Base-by-base conservation (phyloP, 192 early-diverging fungal species). In the Dissophora globulifera region DNA sequence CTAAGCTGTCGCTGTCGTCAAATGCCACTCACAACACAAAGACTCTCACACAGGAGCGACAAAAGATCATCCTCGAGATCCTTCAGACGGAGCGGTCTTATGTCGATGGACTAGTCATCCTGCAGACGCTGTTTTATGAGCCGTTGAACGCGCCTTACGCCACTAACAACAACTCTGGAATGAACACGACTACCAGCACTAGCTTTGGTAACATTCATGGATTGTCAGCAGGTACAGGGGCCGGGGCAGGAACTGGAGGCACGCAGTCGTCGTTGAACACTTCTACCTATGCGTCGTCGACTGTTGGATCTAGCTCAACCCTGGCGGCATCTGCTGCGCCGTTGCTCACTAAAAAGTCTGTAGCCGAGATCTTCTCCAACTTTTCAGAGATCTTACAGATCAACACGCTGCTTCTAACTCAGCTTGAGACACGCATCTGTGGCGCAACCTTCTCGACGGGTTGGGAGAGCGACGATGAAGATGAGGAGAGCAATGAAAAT, bases 81-180 rank as follows among this genome's bases (percentile, higher is more conserved):
- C 69, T 95, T 16, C 80, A 86, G 52, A 95, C 95, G 1, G 95
- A 97, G 72, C 75, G 88, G 41, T 94, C 93, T 3, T 97, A 97
- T 66, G 93, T 97, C 13, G 84, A 92, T 30, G 89, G 91, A 32
- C 76, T 97, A 30, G 69, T 85, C 41, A 81, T 88, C 52, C 66
- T 97, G 2, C 81, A 92, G 30, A 53, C 60, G 0, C 31, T 76
- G 43, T 78, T 70, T 60, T 67, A 62, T 22, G 67, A 78, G n/a
- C 62, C 65, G 8, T 22, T 78, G 48, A 66, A 62, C 50, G 62
- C 64, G 5, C 57, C 67, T 7, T 59, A 59, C 45, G 42, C 43
- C 1, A 53, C 48, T 10, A 33, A 41, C 15, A 65, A 54, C 33
- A 66, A 47, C 45, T 63, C 51, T 35, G 76, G 55, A 8, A 59